These are phyloP conservation scores for Elsinoe necatrix DNA, from an alignment of 2,329 filamentous ascomycete genomes.

Conservation along the genomic window DNA sequence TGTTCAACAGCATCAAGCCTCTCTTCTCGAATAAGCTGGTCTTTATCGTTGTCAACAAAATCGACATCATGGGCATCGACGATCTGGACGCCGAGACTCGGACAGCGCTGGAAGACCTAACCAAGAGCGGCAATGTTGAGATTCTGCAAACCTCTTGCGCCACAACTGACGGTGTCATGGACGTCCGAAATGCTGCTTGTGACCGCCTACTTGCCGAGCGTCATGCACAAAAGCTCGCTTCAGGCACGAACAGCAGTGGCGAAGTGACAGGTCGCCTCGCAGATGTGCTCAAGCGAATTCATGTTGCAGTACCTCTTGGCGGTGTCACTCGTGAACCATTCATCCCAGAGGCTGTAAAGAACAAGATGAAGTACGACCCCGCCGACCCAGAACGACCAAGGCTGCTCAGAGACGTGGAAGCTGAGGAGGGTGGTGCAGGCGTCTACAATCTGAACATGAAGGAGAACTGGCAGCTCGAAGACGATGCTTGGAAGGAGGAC, in stretches of 20 bases:
- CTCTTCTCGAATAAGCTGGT: conserved; percentile 96
- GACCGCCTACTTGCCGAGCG: conserved; percentile 87
- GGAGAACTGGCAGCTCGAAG: conserved; percentile 75
- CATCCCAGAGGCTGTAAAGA: conserved; percentile 77
- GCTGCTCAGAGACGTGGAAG: conserved; percentile 80
- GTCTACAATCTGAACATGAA: conserved; percentile 93
- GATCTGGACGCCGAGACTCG: conserved; percentile 75
- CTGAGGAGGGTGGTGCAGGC: conserved; percentile 86
- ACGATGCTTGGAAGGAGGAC: conserved; percentile 93
- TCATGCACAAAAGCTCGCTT: conserved; percentile 90
- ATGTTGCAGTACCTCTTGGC: conserved; percentile 88
- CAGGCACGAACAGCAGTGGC: conserved; percentile 67
- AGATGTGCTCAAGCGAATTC: conserved; percentile 87
- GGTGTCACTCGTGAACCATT: conserved; percentile 71
- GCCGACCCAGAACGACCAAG: conserved; percentile 73
- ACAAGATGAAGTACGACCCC: conserved; percentile 81
- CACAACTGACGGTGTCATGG: conserved; percentile 86
- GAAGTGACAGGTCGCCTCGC: conserved; percentile 74
- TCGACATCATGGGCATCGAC: conserved; percentile 80
- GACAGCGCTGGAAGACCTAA: conserved; percentile 65
- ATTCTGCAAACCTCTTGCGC: conserved; percentile 90
- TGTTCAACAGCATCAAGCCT: conserved; percentile 95
- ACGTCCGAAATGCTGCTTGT: conserved; percentile 90
- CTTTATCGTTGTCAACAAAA: conserved; percentile 97
- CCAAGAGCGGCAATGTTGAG: conserved; percentile 85